These are phyloP conservation scores for Camelina sativa DNA, from an alignment of 345 rosid species.

Conservation along the genomic window DNA sequence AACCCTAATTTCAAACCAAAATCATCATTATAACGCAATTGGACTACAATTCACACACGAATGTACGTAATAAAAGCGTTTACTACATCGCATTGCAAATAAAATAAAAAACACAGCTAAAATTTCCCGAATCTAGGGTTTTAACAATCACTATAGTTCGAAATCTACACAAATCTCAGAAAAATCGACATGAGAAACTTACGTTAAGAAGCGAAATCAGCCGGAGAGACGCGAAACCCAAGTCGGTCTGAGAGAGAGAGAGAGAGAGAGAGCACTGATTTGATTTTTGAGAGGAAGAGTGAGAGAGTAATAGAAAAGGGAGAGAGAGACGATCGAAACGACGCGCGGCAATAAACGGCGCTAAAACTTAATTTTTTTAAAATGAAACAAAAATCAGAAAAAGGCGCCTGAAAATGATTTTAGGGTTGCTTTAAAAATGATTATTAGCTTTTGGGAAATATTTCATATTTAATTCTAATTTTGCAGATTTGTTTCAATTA, in stretches of 20 bases:
- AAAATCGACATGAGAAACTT: not conserved
- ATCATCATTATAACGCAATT: not conserved
- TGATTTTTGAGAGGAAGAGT: not conserved
- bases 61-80: not conserved
- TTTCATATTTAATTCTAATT: not conserved
- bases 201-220: not conserved
- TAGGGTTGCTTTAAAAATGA: not conserved
- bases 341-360: slow-evolving; percentile 32
- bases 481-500: too few relatives aligned
- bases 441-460: too few relatives aligned
- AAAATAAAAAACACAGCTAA: not conserved
- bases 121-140: not conserved
- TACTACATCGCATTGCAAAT: slow-evolving; percentile 5
- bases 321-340: not conserved
- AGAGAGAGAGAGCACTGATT: not conserved
- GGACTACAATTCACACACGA: not conserved
- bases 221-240: not conserved
- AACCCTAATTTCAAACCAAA: not conserved
- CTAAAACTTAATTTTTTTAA: not conserved
- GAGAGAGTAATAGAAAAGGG: not conserved
- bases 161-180: not conserved
- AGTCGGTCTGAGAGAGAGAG: not conserved
- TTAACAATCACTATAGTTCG: not conserved
- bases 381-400: not conserved
- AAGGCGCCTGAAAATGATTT: not conserved